These are phyloP conservation scores for Citropsis articulata DNA, from an alignment of 345 rosid genomes.

Conservation along the genomic window DNA sequence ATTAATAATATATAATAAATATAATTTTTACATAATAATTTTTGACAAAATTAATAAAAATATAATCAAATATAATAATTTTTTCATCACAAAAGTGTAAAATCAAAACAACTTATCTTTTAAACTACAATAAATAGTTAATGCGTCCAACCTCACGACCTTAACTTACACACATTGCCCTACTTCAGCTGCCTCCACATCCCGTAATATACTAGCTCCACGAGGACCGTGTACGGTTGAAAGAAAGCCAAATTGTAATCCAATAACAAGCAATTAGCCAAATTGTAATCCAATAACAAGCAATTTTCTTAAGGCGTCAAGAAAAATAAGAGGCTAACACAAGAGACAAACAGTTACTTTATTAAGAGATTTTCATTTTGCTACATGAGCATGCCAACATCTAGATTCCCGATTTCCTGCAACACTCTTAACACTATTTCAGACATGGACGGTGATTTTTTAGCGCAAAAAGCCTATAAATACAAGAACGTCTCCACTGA, in stretches of 20 bases:
- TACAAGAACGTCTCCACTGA: neutral
- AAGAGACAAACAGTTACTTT: neutral
- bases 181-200: too few species aligned
- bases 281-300: neutral
- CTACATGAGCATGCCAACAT: neutral
- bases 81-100: too few species aligned
- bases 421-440: neutral
- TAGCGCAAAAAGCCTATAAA: neutral
- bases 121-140: accelerated
- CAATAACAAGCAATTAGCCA: neutral
- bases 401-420: neutral
- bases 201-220: too few species aligned
- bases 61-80: too few species aligned
- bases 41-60: too few species aligned
- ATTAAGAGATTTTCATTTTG: neutral
- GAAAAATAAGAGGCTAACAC: neutral
- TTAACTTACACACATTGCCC: too few species aligned
- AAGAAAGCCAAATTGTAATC: neutral
- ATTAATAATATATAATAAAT: too few species aligned
- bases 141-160: too few species aligned
- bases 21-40: too few species aligned
- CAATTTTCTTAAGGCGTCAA: neutral
- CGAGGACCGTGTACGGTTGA: too few species aligned
- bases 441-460: neutral
- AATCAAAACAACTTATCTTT: too few species aligned